phyloP scores from a whole-genome alignment of 495 filamentous ascomycete genomes.

The Clavariopsis aquatica region DNA sequence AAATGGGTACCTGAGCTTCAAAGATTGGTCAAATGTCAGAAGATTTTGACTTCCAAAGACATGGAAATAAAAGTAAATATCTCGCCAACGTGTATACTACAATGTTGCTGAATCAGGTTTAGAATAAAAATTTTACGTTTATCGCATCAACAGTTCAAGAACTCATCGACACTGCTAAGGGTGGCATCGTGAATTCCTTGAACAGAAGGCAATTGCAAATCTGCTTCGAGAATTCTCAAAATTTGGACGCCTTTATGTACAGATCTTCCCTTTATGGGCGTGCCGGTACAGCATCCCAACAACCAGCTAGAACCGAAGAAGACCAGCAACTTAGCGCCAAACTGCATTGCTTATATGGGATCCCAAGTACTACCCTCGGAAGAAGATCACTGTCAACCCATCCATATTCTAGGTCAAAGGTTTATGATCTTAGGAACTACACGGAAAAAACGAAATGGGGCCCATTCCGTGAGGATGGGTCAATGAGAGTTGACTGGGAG shows the following conservation, averaged over 20 bases:
- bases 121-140: slow-evolving; percentile 32
- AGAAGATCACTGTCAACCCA: slow-evolving; percentile 45
- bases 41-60: slow-evolving; percentile 45
- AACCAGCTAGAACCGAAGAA: slow-evolving; percentile 25
- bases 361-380: slow-evolving; percentile 47
- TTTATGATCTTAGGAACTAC: slow-evolving; percentile 68
- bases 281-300: slow-evolving; percentile 42
- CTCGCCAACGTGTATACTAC: neutral
- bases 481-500: slow-evolving; percentile 64
- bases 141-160: slow-evolving; percentile 18
- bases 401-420: slow-evolving; percentile 59
- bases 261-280: slow-evolving; percentile 50
- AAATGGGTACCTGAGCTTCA: slow-evolving; percentile 56
- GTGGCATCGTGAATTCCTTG: slow-evolving; percentile 25
- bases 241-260: slow-evolving; percentile 27
- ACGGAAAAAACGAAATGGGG: slow-evolving; percentile 59
- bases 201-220: slow-evolving; percentile 42
- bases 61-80: slow-evolving; percentile 44
- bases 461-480: slow-evolving; percentile 59
- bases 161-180: slow-evolving; percentile 39
- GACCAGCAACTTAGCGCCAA: slow-evolving; percentile 61
- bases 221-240: slow-evolving; percentile 38
- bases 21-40: slow-evolving; percentile 51
- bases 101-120: slow-evolving; percentile 15
- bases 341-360: slow-evolving; percentile 62